A percentile compares a stretch with the other conserved stretches of the same genome.
Evolutionary conservation across 176 grass and related monocot species (phyloP).

Genomic region (sorghum (Sorghum bicolor)): Sorghum_bicolor_NCBIv3 NC_012873.2:6423501-6424000

Average conservation of each 20-base stretch:
- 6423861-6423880: not conserved
- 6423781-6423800: not conserved
- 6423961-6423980: too few species aligned
- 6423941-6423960: too few species aligned
- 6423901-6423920: not conserved
- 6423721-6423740: not conserved
- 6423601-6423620: not conserved
- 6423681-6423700: not conserved
- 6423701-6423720: not conserved
- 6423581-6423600: conserved; percentile 55
- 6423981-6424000: too few species aligned
- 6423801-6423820: not conserved
- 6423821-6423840: not conserved
- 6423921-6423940: too few species aligned
- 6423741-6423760: not conserved
- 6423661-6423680: not conserved
- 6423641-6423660: not conserved
- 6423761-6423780: conserved; percentile 21
- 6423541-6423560: conserved; percentile 87
- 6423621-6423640: not conserved
- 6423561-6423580: conserved; percentile 92
- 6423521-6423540: conserved; percentile 70
- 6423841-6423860: not conserved
- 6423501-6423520: conserved; percentile 80
- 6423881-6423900: not conserved